These are phyloP conservation scores for Wickerhamiella australiensis DNA, from an alignment of 805 yeast genomes.

Conservation along the genomic window DNA sequence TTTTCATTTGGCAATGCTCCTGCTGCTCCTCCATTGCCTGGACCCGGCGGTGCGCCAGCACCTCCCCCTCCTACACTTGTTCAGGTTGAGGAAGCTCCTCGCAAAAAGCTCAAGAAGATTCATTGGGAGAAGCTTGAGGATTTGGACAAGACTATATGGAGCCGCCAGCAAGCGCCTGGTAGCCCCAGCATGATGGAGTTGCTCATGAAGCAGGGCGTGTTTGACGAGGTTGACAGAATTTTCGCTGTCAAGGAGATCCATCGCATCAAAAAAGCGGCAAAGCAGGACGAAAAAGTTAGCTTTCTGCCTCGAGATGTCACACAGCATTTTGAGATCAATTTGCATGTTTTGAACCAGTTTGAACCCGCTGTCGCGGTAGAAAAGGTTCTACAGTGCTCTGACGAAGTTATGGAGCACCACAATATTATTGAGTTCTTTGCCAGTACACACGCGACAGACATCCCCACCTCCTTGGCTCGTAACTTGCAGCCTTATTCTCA, in stretches of 20 bases:
- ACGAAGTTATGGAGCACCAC: constrained; percentile 51
- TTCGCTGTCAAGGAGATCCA: constrained; percentile 73
- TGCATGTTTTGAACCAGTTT: constrained; percentile 58
- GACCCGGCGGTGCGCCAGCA: background rate
- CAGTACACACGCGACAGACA: constrained; percentile 61
- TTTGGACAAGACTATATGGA: constrained; percentile 81
- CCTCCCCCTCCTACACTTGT: constrained; percentile 2
- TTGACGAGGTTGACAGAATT: constrained; percentile 70
- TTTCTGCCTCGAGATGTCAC: constrained; percentile 74
- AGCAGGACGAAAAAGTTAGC: constrained; percentile 45
- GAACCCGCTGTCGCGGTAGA: constrained; percentile 53
- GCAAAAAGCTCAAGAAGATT: constrained; percentile 70
- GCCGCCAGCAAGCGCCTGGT: constrained; percentile 29
- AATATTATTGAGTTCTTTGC: constrained; percentile 78
- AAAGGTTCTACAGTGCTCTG: constrained; percentile 67
- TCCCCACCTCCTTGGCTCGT: constrained; percentile 56
- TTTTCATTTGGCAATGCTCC: constrained; percentile 24
- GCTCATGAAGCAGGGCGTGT: constrained; percentile 62
- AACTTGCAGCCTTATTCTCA: constrained; percentile 65
- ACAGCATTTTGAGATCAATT: constrained; percentile 88
- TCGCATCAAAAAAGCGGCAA: constrained; percentile 34
- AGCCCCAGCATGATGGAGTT: constrained; percentile 51
- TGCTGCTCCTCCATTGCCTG: constrained; percentile 24
- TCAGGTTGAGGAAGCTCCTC: background rate
- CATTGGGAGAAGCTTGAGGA: constrained; percentile 93